A percentile compares a stretch with the other conserved stretches of the same genome.
phyloP scores from a whole-genome alignment of 2,329 filamentous ascomycete species.

The Diaporthe longicolla region DNA sequence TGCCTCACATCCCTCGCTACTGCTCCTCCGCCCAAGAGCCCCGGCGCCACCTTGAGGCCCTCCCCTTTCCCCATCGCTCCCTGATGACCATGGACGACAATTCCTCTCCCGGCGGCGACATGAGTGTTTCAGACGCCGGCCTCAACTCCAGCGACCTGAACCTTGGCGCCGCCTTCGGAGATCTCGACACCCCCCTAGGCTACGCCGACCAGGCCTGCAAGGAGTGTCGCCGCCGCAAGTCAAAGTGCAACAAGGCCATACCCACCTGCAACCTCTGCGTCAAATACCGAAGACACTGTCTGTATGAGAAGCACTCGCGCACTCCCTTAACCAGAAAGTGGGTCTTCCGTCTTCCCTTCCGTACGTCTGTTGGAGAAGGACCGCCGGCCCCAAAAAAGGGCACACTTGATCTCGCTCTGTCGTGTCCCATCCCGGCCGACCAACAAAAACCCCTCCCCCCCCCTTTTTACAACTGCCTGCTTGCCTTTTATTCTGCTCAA shows the following conservation, averaged over 20 bases:
- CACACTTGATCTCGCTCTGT: not conserved
- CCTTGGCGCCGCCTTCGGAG: slow-evolving; percentile 42
- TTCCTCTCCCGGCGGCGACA: slow-evolving; percentile 36
- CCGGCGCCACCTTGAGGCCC: slow-evolving; percentile 4
- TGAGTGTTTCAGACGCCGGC: slow-evolving; percentile 39
- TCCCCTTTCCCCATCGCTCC: slow-evolving; percentile 1
- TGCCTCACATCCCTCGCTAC: slow-evolving; percentile 7
- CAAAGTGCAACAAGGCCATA: slow-evolving; percentile 55
- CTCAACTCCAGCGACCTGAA: slow-evolving; percentile 37
- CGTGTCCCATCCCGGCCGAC: slow-evolving; percentile 14
- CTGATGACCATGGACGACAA: slow-evolving; percentile 41
- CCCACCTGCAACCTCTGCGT: slow-evolving; percentile 58
- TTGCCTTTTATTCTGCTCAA: not conserved
- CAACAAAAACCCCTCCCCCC: not conserved
- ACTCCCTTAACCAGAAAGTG: slow-evolving; percentile 64
- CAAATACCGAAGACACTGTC: slow-evolving; percentile 60
- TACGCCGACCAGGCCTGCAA: slow-evolving; percentile 55
- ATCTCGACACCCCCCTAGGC: slow-evolving; percentile 42
- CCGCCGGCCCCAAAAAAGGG: not conserved
- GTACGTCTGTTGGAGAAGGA: slow-evolving; percentile 26
- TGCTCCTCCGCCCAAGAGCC: slow-evolving; percentile 11
- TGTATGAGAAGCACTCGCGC: slow-evolving; percentile 63
- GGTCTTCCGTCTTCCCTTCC: slow-evolving; percentile 43
- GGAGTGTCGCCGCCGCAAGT: slow-evolving; percentile 58
- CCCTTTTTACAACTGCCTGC: not conserved